Evolutionary conservation across 305 asterid species (phyloP).

Genomic region (Fraxinus sp.): DNA sequence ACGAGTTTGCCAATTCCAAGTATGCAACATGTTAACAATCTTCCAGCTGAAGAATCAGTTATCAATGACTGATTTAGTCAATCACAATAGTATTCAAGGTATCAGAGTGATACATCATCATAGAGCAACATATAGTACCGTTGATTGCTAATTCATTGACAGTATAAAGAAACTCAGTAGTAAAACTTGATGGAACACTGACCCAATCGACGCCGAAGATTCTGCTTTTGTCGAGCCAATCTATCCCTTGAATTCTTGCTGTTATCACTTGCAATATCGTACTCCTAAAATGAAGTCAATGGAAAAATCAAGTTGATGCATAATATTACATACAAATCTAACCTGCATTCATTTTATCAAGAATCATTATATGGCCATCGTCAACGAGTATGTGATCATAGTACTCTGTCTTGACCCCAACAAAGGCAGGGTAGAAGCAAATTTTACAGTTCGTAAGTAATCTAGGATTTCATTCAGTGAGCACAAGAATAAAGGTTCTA

Average conservation of each 20-base stretch:
- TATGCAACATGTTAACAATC: background rate
- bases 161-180: background rate
- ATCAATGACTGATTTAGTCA: background rate
- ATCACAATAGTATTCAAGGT: background rate
- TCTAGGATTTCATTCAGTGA: background rate
- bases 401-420: background rate
- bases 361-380: slow-evolving; percentile 15
- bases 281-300: slow-evolving; percentile 62
- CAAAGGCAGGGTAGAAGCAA: background rate
- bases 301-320: slow-evolving; percentile 27
- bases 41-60: background rate
- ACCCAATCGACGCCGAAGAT: slow-evolving; percentile 89
- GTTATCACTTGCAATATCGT: slow-evolving; percentile 75
- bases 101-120: background rate
- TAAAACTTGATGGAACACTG: slow-evolving; percentile 27
- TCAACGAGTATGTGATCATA: background rate
- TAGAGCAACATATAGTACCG: background rate
- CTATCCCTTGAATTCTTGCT: slow-evolving; percentile 84
- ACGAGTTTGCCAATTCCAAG: background rate
- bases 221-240: slow-evolving; percentile 88
- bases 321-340: slow-evolving; percentile 16
- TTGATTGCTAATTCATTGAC: background rate
- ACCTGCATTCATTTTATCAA: slow-evolving; percentile 7
- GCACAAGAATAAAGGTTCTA: background rate
- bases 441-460: background rate